These are phyloP conservation scores for Fraxinus sp. DNA, from an alignment of 305 asterid species.

Conservation along the genomic window DNA sequence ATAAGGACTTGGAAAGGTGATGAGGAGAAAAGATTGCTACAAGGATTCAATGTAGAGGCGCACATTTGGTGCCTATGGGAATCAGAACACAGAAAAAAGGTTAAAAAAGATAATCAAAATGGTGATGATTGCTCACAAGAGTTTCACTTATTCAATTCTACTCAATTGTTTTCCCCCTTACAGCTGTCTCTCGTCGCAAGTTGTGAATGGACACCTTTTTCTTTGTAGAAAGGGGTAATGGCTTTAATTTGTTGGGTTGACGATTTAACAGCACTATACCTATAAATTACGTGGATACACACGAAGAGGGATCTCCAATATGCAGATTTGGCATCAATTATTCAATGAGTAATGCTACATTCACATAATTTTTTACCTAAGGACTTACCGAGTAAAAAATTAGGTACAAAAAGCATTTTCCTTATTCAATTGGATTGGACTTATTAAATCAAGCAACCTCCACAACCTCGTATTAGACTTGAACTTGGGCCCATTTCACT, in stretches of 20 bases:
- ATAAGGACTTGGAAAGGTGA: conserved; percentile 40
- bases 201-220: conserved; percentile 16
- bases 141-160: conserved; percentile 28
- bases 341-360: too few species aligned
- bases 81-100: conserved; percentile 19
- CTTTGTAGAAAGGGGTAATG: not conserved
- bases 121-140: conserved; percentile 47
- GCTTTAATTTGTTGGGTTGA: not conserved
- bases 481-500: too few species aligned
- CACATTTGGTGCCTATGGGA: conserved; percentile 27
- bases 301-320: too few species aligned
- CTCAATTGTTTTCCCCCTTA: conserved; percentile 27
- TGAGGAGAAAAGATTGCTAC: conserved; percentile 24
- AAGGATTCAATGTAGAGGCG: conserved; percentile 28
- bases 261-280: not conserved
- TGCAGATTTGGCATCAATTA: too few species aligned
- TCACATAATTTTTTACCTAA: too few species aligned
- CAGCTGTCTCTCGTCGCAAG: conserved; percentile 44
- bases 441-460: too few species aligned
- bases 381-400: too few species aligned
- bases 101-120: conserved; percentile 51
- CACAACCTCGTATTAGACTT: too few species aligned
- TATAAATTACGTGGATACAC: too few species aligned
- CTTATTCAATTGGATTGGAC: too few species aligned
- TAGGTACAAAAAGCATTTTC: too few species aligned